Evolutionary conservation across 352 stramenopile genomes (phyloP), one percentile per base, ranked within the genome.

Genomic region (Globisporangium heterothallicum): DNA sequence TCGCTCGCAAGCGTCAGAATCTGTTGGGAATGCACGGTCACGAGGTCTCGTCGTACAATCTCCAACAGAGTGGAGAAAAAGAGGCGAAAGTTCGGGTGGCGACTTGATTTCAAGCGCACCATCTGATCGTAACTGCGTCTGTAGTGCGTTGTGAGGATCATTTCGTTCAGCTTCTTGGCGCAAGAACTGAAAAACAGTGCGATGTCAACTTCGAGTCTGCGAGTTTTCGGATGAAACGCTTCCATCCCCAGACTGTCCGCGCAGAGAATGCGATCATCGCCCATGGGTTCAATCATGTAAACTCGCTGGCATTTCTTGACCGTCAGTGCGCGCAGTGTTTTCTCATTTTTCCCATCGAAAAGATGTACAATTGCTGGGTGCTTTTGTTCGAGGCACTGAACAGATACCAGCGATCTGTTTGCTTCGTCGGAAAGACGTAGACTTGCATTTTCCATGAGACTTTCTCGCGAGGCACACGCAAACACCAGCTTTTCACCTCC

Each of bases 11-110:
- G 65, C 0, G 61, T 60, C 34, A 93, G 0, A 19, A 93, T 67
- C 40, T 93, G 79, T 25, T 85, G 72, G 6, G 78, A 90, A 29
- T 91, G 76, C 0, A 90, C 21, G 6, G 54, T 46, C 5, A 69
- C 64, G 6, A 91, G 59, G 6, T 88, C 70, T 0, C 66, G 67
- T 9, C 69, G 70, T n/a, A 87, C 45, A 7, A 81, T 55, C 13
- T 63, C 35, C 8, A 88, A 49, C 26, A 85, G 46, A 0, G 57
- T 67, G 2, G 56, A 49, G 36, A 67, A 80, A 38, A 74, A 78
- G 0, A 53, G 21, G 1, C 63, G 60, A 2, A 84, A 56, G 18
- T 84, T 77, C 0, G 50, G 6, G 14, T 90, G 79, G 0, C 66
- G 59, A 8, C 40, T 46, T 0, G 50, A 53, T 0, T 68, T 73